phyloP scores from a whole-genome alignment of 78 protist genomes.

The Thecamonas trahens region DNA sequence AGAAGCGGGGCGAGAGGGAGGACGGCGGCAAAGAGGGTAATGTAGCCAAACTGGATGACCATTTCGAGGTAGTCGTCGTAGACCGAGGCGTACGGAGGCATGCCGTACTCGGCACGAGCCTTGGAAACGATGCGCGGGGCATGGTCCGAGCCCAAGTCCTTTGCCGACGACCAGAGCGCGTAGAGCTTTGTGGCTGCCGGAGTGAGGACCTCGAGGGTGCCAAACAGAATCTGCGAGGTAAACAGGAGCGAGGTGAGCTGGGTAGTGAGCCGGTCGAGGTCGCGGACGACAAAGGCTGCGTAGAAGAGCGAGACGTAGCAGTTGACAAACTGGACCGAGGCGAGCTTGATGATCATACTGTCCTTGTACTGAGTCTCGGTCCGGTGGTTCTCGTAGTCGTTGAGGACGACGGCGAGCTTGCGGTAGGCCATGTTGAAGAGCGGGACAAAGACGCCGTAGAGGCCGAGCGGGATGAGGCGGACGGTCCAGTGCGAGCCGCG shows the following conservation, averaged over 20 bases:
- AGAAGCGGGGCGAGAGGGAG: slow-evolving; percentile 4
- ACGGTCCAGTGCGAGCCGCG: background rate
- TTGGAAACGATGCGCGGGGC: background rate
- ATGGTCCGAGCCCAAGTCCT: background rate
- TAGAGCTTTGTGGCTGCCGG: background rate
- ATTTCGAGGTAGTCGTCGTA: slow-evolving; percentile 60
- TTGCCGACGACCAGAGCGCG: background rate
- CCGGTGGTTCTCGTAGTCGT: slow-evolving; percentile 10
- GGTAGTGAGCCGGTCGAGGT: background rate
- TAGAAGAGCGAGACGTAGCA: slow-evolving; percentile 37
- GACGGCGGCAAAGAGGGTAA: slow-evolving; percentile 46
- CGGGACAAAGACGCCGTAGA: background rate
- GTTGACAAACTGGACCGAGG: slow-evolving; percentile 27
- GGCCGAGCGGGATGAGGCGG: background rate
- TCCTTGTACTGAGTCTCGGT: slow-evolving; percentile 1
- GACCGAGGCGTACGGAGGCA: background rate
- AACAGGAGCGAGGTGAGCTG: slow-evolving; percentile 2
- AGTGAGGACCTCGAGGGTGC: background rate
- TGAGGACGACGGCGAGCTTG: background rate
- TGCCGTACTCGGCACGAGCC: background rate
- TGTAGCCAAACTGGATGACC: slow-evolving; percentile 60
- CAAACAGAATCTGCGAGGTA: background rate
- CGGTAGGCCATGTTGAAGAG: background rate
- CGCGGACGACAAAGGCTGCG: slow-evolving; percentile 21
- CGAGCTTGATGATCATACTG: slow-evolving; percentile 19